Conservation (phyloP, 768 basidiomycete species). For the Termitomyces sp. region DNA sequence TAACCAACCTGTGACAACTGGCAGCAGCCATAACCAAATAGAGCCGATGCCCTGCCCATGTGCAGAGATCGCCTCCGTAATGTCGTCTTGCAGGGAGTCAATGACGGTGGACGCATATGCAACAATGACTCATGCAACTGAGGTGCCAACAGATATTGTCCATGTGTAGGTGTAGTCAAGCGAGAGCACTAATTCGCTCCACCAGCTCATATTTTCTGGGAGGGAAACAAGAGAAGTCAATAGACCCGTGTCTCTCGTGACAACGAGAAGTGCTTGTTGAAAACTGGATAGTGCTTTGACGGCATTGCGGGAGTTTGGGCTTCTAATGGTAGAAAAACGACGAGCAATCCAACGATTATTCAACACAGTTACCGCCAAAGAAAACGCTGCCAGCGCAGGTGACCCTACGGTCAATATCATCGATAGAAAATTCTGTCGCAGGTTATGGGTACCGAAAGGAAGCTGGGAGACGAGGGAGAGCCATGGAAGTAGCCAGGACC, state of each 20-base stretch:
- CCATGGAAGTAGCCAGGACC: slow-evolving; percentile 39
- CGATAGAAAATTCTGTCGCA: slow-evolving; percentile 30
- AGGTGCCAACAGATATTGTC: slow-evolving; percentile 35
- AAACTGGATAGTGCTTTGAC: slow-evolving; percentile 28
- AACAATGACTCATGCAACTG: slow-evolving; percentile 37
- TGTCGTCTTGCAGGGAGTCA: slow-evolving; percentile 19
- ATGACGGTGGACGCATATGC: slow-evolving; percentile 34
- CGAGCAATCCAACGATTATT: slow-evolving; percentile 30
- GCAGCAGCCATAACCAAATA: slow-evolving; percentile 34
- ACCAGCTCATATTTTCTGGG: too few species aligned
- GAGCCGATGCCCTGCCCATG: slow-evolving; percentile 36
- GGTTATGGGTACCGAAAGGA: slow-evolving; percentile 33
- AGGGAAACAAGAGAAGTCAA: slow-evolving; percentile 35
- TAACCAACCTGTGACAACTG: slow-evolving; percentile 31
- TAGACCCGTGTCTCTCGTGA: too few species aligned
- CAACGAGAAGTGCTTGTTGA: slow-evolving; percentile 36
- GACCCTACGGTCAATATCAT: slow-evolving; percentile 37
- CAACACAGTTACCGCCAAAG: slow-evolving; percentile 26
- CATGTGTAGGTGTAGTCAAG: slow-evolving; percentile 36
- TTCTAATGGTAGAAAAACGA: slow-evolving; percentile 18
- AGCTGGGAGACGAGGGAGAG: slow-evolving; percentile 39
- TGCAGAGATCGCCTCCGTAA: slow-evolving; percentile 16
- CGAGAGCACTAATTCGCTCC: slow-evolving; percentile 19
- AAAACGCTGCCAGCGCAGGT: slow-evolving; percentile 37
- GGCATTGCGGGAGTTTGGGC: slow-evolving; percentile 23